These are phyloP conservation scores for Setaria italica DNA, from an alignment of 202 grass and related monocot species.

Conservation along the genomic window DNA sequence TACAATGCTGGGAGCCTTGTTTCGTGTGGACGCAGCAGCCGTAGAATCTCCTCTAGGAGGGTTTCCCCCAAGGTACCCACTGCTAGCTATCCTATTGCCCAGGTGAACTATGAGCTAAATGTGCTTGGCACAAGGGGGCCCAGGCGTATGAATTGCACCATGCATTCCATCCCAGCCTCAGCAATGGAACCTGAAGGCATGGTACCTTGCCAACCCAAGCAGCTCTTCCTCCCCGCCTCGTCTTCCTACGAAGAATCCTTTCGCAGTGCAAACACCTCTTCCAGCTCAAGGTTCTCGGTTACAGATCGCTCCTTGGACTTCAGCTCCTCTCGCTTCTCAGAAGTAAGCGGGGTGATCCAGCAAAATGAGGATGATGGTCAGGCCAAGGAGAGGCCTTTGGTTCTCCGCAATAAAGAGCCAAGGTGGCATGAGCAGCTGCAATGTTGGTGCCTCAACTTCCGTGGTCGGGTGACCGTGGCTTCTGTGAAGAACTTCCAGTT, in stretches of 20 bases:
- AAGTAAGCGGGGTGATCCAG: constrained; percentile 48
- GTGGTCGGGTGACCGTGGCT: constrained; percentile 74
- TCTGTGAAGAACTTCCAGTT: constrained; percentile 97
- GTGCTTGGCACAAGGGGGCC: constrained; percentile 86
- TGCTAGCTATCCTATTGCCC: constrained; percentile 71
- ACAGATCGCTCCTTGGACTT: constrained; percentile 68
- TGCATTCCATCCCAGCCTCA: constrained; percentile 87
- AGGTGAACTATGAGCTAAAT: constrained; percentile 88
- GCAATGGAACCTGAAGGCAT: constrained; percentile 58
- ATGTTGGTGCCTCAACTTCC: constrained; percentile 96
- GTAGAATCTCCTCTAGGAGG: constrained; percentile 71
- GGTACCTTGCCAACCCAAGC: constrained; percentile 70
- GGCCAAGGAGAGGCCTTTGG: constrained; percentile 71
- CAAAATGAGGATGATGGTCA: constrained; percentile 45
- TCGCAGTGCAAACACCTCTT: constrained; percentile 56
- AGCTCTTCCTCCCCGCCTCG: constrained; percentile 53
- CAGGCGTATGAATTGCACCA: constrained; percentile 84
- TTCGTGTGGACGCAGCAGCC: constrained; percentile 52
- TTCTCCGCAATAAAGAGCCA: constrained; percentile 82
- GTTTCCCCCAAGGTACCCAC: constrained; percentile 90
- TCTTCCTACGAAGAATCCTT: constrained; percentile 81
- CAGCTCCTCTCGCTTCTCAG: constrained; percentile 76
- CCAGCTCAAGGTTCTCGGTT: constrained; percentile 65
- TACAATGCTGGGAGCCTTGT: constrained; percentile 58
- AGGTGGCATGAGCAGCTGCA: constrained; percentile 98